phyloP scores from a whole-genome alignment of 1,284 basidiomycete species.

The Retiboletus flavoniger region DNA sequence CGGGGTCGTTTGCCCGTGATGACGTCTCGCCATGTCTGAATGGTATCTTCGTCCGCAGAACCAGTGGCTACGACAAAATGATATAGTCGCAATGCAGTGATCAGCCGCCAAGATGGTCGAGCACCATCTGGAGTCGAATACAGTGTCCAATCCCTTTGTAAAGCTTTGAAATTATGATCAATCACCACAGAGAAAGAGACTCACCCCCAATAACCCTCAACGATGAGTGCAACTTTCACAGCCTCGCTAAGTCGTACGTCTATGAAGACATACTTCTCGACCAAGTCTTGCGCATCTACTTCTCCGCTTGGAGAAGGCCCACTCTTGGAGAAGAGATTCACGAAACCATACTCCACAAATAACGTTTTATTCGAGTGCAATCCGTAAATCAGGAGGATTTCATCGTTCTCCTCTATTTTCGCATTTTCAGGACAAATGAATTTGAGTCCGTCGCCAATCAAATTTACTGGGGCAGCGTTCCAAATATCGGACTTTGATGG shows the following conservation, averaged over 20 bases:
- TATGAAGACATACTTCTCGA: constrained; percentile 50
- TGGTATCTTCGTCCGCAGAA: constrained; percentile 28
- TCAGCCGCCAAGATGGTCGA: constrained; percentile 74
- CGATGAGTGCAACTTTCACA: constrained; percentile 52
- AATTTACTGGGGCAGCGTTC: constrained; percentile 38
- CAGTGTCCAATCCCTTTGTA: constrained; percentile 65
- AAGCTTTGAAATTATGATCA: not conserved
- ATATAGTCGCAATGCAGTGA: constrained; percentile 67
- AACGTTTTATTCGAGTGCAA: constrained; percentile 69
- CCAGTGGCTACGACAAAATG: constrained; percentile 38
- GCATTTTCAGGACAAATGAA: constrained; percentile 51
- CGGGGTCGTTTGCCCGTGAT: constrained; percentile 43
- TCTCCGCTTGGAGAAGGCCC: constrained; percentile 45
- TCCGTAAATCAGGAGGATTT: constrained; percentile 77
- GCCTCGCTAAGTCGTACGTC: constrained; percentile 39
- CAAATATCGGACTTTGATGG: constrained; percentile 39
- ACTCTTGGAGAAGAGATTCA: constrained; percentile 39
- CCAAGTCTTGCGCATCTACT: constrained; percentile 58
- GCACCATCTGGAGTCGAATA: constrained; percentile 57
- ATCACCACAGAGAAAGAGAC: constrained; percentile 12
- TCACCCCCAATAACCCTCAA: constrained; percentile 77
- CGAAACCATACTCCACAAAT: constrained; percentile 86
- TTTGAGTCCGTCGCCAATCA: constrained; percentile 47
- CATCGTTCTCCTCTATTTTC: constrained; percentile 49
- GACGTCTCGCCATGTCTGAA: constrained; percentile 57